Evolutionary conservation across 345 rosid species (phyloP).

Genomic region (Arabidopsis thaliana): DNA sequence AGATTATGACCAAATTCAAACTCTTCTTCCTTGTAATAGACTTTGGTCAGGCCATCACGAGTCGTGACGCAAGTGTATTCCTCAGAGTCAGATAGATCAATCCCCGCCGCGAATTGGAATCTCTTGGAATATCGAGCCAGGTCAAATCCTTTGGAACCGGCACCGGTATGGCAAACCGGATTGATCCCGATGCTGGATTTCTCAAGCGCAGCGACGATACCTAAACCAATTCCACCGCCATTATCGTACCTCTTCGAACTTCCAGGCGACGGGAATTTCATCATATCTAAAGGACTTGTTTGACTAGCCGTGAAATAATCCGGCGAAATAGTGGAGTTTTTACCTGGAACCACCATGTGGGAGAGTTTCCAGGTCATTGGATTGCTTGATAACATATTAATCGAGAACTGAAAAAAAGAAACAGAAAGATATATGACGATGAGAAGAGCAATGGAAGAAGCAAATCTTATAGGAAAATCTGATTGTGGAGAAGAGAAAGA

Average conservation of each 20-base stretch:
- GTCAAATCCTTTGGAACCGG: constrained; percentile 39
- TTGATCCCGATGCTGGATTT: constrained; percentile 13
- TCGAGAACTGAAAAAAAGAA: not conserved
- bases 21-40: constrained; percentile 51
- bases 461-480: not conserved
- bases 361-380: constrained; percentile 35
- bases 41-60: constrained; percentile 48
- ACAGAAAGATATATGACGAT: not conserved
- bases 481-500: constrained; percentile 27
- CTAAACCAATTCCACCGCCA: constrained; percentile 72
- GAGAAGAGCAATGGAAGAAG: constrained; percentile 17
- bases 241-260: constrained; percentile 49
- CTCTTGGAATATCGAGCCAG: constrained; percentile 43
- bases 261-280: constrained; percentile 57
- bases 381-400: constrained; percentile 52
- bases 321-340: constrained; percentile 37
- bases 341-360: constrained; percentile 56
- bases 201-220: constrained; percentile 75
- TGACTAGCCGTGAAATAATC: constrained; percentile 47
- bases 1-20: constrained; percentile 16
- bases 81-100: constrained; percentile 60
- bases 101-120: constrained; percentile 36
- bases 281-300: constrained; percentile 61
- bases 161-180: constrained; percentile 27
- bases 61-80: constrained; percentile 68